Percentiles rank a stretch among this genome's conserved stretches.
Evolutionary conservation across 805 yeast species (phyloP).

Genomic region (Blastobotrys mokoenaii): DNA sequence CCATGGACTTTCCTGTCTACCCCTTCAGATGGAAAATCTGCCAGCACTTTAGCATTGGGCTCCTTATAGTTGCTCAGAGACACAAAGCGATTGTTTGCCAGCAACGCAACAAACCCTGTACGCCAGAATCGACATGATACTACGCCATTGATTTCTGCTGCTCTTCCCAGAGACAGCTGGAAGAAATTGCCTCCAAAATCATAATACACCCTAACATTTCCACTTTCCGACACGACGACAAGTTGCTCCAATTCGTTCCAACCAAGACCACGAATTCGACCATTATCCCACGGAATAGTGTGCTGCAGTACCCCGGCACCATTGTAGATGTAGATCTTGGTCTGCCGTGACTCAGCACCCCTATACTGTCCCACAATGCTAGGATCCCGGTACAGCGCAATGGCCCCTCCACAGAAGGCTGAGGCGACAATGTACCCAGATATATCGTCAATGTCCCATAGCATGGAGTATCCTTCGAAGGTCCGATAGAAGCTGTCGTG

Average conservation of each 20-base stretch:
- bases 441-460: constrained; percentile 40
- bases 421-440: constrained; percentile 39
- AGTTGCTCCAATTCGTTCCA: constrained; percentile 49
- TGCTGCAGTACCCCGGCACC: constrained; percentile 26
- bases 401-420: constrained; percentile 45
- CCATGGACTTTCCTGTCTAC: constrained; percentile 14
- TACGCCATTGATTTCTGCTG: constrained; percentile 29
- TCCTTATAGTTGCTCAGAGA: constrained; percentile 34
- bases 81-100: constrained; percentile 35
- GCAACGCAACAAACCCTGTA: constrained; percentile 37
- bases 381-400: constrained; percentile 37
- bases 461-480: constrained; percentile 46
- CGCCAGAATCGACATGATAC: constrained; percentile 33
- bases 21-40: constrained; percentile 5
- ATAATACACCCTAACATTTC: constrained; percentile 47
- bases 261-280: constrained; percentile 44
- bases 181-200: constrained; percentile 63
- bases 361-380: constrained; percentile 22
- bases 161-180: constrained; percentile 37
- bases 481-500: constrained; percentile 61
- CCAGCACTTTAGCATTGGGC: constrained; percentile 21
- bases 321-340: constrained; percentile 22
- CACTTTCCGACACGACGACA: constrained; percentile 45
- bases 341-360: constrained; percentile 15
- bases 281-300: constrained; percentile 32